phyloP scores from a whole-genome alignment of 352 stramenopile genomes.

The Globisporangium abappressorium region DNA sequence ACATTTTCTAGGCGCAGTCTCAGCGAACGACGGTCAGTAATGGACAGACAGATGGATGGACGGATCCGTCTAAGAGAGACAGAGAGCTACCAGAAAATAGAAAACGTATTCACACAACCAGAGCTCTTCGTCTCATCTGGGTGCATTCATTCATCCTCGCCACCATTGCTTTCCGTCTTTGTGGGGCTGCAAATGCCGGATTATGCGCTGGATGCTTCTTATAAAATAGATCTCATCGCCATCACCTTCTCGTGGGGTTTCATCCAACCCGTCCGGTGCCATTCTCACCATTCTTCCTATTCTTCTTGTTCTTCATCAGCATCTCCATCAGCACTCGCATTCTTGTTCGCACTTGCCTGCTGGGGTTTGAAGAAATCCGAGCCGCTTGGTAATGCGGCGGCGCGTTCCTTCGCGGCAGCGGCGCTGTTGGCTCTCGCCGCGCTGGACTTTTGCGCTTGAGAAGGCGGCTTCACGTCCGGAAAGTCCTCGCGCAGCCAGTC shows the following conservation, averaged over 20 bases:
- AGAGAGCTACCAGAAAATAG: constrained; percentile 6
- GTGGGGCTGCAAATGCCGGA: not conserved
- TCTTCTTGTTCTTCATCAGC: not conserved
- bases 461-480: constrained; percentile 42
- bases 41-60: not conserved
- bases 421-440: constrained; percentile 24
- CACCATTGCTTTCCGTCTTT: not conserved
- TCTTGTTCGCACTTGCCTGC: not conserved
- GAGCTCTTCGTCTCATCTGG: not conserved
- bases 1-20: constrained; percentile 73
- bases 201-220: not conserved
- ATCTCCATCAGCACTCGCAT: not conserved
- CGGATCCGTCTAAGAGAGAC: not conserved
- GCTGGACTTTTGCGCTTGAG: constrained; percentile 2
- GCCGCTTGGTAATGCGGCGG: constrained; percentile 22
- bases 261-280: not conserved
- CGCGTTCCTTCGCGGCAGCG: constrained; percentile 17
- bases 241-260: not conserved
- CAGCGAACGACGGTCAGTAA: not conserved
- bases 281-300: not conserved
- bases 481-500: constrained; percentile 89
- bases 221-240: constrained; percentile 7
- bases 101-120: constrained; percentile 10
- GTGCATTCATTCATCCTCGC: not conserved
- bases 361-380: constrained; percentile 53